Evolutionary conservation across 2,329 filamentous ascomycete species (phyloP).

Genomic region (Ceratocystis colombiana): DNA sequence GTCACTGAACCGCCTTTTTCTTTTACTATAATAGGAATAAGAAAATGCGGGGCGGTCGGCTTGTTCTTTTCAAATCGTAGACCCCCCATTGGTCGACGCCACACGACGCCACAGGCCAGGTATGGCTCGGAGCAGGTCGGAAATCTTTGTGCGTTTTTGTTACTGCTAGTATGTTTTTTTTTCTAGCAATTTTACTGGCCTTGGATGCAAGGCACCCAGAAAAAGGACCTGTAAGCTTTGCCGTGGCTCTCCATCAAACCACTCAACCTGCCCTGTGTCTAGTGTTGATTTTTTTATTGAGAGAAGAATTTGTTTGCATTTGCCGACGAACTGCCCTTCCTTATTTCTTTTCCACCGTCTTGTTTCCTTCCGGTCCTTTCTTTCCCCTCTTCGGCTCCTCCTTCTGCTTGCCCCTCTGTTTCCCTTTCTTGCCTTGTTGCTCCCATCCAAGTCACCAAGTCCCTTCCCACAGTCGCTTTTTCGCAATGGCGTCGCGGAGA

Average conservation of each 20-base stretch:
- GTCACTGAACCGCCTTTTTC: background rate
- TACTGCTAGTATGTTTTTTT: slow-evolving; percentile 20
- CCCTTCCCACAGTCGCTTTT: slow-evolving; percentile 40
- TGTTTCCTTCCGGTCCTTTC: slow-evolving; percentile 15
- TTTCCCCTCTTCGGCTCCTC: slow-evolving; percentile 10
- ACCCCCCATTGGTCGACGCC: slow-evolving; percentile 32
- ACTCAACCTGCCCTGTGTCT: slow-evolving; percentile 35
- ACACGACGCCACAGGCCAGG: slow-evolving; percentile 26
- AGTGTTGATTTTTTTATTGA: slow-evolving; percentile 28
- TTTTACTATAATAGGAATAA: background rate
- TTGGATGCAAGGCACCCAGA: slow-evolving; percentile 36
- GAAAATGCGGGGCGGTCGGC: slow-evolving; percentile 28
- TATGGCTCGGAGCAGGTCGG: slow-evolving; percentile 37
- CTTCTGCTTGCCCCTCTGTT: slow-evolving; percentile 26
- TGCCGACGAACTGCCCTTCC: slow-evolving; percentile 11
- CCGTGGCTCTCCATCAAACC: slow-evolving; percentile 42
- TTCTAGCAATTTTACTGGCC: slow-evolving; percentile 27
- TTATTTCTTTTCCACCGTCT: slow-evolving; percentile 13
- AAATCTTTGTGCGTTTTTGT: slow-evolving; percentile 29
- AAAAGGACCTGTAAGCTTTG: slow-evolving; percentile 40
- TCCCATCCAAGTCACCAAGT: slow-evolving; percentile 17
- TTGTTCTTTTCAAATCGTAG: slow-evolving; percentile 25
- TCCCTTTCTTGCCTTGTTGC: slow-evolving; percentile 19
- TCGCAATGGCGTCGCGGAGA: slow-evolving; percentile 88
- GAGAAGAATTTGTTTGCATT: slow-evolving; percentile 20